Conservation (phyloP, 257 asterid species). For the Ligustrum vulgare region DNA sequence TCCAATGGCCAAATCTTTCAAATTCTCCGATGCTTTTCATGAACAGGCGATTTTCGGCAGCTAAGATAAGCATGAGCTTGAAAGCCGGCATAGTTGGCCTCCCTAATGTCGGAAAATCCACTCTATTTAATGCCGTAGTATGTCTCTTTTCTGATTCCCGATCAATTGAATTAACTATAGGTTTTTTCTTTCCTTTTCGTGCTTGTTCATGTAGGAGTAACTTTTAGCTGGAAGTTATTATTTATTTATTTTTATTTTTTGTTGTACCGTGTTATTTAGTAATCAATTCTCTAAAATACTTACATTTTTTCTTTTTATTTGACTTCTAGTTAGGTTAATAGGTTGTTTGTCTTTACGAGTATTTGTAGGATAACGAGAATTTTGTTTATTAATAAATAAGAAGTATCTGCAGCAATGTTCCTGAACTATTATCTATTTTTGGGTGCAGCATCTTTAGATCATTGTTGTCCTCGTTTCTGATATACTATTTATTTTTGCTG, state of each 20-base stretch:
- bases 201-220: background rate
- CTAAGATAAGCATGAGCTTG: constrained; percentile 85
- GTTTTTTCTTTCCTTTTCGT: background rate
- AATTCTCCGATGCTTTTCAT: constrained; percentile 38
- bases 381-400: background rate
- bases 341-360: background rate
- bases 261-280: background rate
- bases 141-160: constrained; percentile 19
- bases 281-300: background rate
- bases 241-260: background rate
- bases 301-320: background rate
- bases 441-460: background rate
- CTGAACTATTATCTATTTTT: background rate
- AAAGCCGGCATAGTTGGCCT: constrained; percentile 97
- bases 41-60: constrained; percentile 58
- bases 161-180: constrained; percentile 7
- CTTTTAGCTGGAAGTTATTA: background rate
- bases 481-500: background rate
- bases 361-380: background rate
- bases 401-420: background rate
- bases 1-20: constrained; percentile 48
- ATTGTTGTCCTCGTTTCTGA: constrained; percentile 1
- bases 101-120: constrained; percentile 96
- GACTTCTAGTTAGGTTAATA: background rate
- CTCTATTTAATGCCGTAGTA: constrained; percentile 97